Evolutionary conservation across 768 basidiomycete genomes (phyloP).

Genomic region (Russula ochroleuca): DNA sequence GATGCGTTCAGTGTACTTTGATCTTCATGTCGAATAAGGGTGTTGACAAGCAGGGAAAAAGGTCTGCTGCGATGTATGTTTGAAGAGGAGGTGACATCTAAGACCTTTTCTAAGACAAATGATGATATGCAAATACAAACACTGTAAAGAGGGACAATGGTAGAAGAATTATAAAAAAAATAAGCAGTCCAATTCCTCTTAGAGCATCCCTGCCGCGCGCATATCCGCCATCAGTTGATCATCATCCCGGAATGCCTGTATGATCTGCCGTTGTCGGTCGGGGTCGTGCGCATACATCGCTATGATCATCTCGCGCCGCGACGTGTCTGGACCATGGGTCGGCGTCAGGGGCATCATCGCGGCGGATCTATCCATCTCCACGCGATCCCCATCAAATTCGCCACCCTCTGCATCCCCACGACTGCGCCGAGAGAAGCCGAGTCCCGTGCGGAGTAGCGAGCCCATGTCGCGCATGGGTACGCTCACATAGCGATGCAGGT

Average conservation of each 20-base stretch:
- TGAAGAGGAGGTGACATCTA: not conserved
- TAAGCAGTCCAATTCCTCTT: constrained; percentile 18
- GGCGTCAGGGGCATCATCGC: constrained; percentile 11
- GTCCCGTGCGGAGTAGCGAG: constrained; percentile 33
- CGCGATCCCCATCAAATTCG: constrained; percentile 3
- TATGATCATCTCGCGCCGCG: constrained; percentile 41
- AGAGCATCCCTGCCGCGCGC: constrained; percentile 62
- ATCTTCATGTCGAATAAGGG: not conserved
- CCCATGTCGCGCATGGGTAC: constrained; percentile 31
- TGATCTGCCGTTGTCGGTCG: constrained; percentile 41
- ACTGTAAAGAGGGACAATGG: not conserved
- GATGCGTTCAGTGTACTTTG: constrained; percentile 2
- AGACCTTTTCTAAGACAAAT: not conserved
- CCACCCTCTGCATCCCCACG: constrained; percentile 12
- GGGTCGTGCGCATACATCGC: constrained; percentile 41
- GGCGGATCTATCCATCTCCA: constrained; percentile 16
- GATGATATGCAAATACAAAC: constrained; percentile 14
- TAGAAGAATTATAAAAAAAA: not conserved
- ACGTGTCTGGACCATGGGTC: constrained; percentile 20
- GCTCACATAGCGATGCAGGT: constrained; percentile 33
- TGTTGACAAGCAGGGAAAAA: not conserved
- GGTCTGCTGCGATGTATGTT: not conserved
- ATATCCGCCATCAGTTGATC: constrained; percentile 55
- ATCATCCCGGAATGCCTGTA: constrained; percentile 50
- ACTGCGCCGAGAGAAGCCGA: constrained; percentile 30